Base-by-base conservation (phyloP, 1,139 yeast species). In the Blastobotrys raffinosifermentans region DNA sequence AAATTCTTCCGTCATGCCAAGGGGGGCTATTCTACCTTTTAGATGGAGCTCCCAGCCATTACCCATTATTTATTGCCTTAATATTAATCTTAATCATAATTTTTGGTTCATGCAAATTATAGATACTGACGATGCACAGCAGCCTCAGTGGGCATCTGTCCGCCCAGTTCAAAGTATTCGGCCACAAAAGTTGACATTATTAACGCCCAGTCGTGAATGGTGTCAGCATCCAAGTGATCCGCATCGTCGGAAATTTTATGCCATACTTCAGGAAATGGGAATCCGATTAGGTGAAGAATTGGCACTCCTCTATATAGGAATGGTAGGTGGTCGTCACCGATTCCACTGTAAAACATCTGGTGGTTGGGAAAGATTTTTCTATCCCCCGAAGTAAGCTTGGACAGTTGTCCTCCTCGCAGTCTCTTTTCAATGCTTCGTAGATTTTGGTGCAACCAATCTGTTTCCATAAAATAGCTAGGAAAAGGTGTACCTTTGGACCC, bases 1-100 rank as follows among this genome's bases (percentile, higher is more conserved):
- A 82, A 82, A 56, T 64, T 81, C 41, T 82, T 82, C 58, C 62
- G 86, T 33, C 91, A 82, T 54, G 80, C 89, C 21, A 79, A 78
- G 50, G 86, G 86, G 10, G 66, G 61, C 8, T n/a, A 8, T 8
- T 20, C 23, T n/a, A n/a, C n/a, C n/a, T n/a, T n/a, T n/a, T n/a
- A n/a, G n/a, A n/a, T n/a, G n/a, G n/a, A n/a, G n/a, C n/a, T n/a
- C n/a, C n/a, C n/a, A n/a, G n/a, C n/a, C n/a, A n/a, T n/a, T n/a
- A n/a, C n/a, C n/a, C n/a, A n/a, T n/a, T n/a, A n/a, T n/a, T n/a
- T n/a, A n/a, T n/a, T n/a, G n/a, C n/a, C n/a, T n/a, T n/a, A n/a
- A n/a, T n/a, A 20, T n/a, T 20, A n/a, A 20, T 20, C n/a, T 20
- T 20, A 20, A 20, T 20, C n/a, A 20, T n/a, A 20, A n/a, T 8